Base-by-base conservation (phyloP, 768 basidiomycete species). In the Multifurca ochricompacta region DNA sequence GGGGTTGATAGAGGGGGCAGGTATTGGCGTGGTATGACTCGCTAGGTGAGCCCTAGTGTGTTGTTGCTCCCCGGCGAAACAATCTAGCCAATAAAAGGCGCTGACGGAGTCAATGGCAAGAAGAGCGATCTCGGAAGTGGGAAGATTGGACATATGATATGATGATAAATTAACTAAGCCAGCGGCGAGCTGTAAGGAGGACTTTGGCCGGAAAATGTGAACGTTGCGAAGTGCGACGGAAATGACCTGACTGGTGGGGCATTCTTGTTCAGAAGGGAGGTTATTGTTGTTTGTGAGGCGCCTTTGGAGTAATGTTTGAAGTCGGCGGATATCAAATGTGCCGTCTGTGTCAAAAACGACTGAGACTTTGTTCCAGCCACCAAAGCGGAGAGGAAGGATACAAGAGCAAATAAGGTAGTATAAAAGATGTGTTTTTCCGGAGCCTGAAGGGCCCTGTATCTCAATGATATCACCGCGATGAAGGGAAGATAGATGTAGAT, bases 401-500 rank as follows among this genome's bases (percentile, higher is more conserved):
- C 84, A 81, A 19, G 72, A 74, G 11, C 79, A 68, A 25, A 87
- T 65, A 45, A 89, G 66, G 64, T 79, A 76, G 64, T 85, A 85
- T 25, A 90, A 68, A n/a, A 93, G 69, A 59, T 85, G 84, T 2
- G 86, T 83, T 69, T 92, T 93, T 27, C 87, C 90, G 6, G 83
- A 81, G 25, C 74, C 77, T 4, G 88, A 72, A 2, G 82, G 77
- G 2, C 90, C 90, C 67, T 90, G 84, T 19, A 93, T 73, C 67
- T 88, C 84, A 59, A 91, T 69, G 36, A 87, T 74, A 65, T 89
- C 83, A 32, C 84, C 84, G 42, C 73, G 70, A 41, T 67, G 58
- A 31, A 80, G 62, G 25, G 73, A 66, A 25, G 71, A 63, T 59
- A 64, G 51, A 40, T 44, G 42, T 6, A 37, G 46, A 21, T 41